Evolutionary conservation across 129 eudicot genomes (phyloP), one percentile per base, ranked within the genome.

Genomic region (Chrysanthemum seticuspe): DNA sequence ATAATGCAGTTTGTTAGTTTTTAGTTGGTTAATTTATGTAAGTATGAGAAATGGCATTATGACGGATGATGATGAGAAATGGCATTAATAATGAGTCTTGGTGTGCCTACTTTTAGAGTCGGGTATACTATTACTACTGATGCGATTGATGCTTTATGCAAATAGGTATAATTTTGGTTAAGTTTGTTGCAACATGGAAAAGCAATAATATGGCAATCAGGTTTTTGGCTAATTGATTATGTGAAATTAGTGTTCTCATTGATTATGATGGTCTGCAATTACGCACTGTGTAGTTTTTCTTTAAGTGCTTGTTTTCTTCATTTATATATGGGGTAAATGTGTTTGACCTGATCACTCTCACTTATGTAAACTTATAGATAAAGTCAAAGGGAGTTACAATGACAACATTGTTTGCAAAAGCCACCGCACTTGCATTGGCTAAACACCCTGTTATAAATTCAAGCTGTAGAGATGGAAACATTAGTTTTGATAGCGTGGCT

Each of bases 301-400:
- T 18, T 8, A 21, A 7, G 25, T 3, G 11, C 10, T 75, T 34
- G 40, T 27, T 44, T 63, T 52, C 66, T 54, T 48, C 71, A 56
- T 53, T 67, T 44, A 44, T 34, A 5, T 40, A 56, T 56, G 31
- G 31, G 58, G 57, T 48, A 9, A 2, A 49, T 5, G 52, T 74
- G 36, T 51, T 65, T 13, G 34, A 74, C 11, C 47, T 6, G 47
- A 44, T 77, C 52, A 44, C 10, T 49, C 18, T 69, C 14, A n/a
- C 6, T 10, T 19, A 6, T 27, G 27, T 45, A 12, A 60, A 29
- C 64, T 27, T 47, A 5, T 73, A 94, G 99, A 81, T 94, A 15
- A 94, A 94, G 84, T 72, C 96, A 2, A 93, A 93, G 87, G 98
- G 98, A 68, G 96, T 93, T 83, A 94, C 96, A 1, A 90, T 90